These are phyloP conservation scores for Penicillium brevicompactum DNA, from an alignment of 2,329 filamentous ascomycete genomes.

Conservation along the genomic window DNA sequence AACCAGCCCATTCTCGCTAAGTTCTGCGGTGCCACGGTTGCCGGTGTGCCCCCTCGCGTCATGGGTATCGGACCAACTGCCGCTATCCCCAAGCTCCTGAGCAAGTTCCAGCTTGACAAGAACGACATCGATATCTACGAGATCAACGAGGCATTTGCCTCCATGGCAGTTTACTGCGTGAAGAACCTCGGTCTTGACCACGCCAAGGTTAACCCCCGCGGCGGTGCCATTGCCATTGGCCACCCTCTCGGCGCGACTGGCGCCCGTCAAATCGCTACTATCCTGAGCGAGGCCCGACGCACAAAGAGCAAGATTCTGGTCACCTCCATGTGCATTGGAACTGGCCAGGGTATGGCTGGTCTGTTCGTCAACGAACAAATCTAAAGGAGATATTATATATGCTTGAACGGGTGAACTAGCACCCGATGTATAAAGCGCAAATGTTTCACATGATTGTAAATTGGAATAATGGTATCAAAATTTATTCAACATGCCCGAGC, in stretches of 20 bases:
- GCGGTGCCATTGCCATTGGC: conserved; percentile 88
- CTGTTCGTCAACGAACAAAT: conserved; percentile 67
- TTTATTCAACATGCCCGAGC: background rate
- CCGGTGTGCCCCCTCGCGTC: conserved; percentile 86
- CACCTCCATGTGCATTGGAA: conserved; percentile 85
- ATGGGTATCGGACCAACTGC: conserved; percentile 78
- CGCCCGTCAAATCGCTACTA: conserved; percentile 86
- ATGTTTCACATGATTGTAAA: background rate
- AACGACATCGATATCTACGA: conserved; percentile 88
- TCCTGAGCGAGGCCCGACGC: conserved; percentile 79
- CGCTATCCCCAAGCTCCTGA: conserved; percentile 77
- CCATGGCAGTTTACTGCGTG: conserved; percentile 94
- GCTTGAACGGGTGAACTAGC: background rate
- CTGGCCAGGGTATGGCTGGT: conserved; percentile 68
- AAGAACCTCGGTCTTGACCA: conserved; percentile 65
- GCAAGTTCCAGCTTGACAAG: conserved; percentile 74
- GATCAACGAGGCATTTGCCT: conserved; percentile 97
- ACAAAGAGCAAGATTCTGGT: conserved; percentile 88
- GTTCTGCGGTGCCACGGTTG: conserved; percentile 87
- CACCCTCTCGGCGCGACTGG: conserved; percentile 91
- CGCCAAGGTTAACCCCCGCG: conserved; percentile 85
- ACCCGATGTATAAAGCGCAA: background rate
- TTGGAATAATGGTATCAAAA: background rate
- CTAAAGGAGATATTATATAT: conserved; percentile 17
- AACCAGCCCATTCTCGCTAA: conserved; percentile 92